Evolutionary conservation across 352 stramenopile species (phyloP).

Genomic region (Halophytophthora batemanensis): DNA sequence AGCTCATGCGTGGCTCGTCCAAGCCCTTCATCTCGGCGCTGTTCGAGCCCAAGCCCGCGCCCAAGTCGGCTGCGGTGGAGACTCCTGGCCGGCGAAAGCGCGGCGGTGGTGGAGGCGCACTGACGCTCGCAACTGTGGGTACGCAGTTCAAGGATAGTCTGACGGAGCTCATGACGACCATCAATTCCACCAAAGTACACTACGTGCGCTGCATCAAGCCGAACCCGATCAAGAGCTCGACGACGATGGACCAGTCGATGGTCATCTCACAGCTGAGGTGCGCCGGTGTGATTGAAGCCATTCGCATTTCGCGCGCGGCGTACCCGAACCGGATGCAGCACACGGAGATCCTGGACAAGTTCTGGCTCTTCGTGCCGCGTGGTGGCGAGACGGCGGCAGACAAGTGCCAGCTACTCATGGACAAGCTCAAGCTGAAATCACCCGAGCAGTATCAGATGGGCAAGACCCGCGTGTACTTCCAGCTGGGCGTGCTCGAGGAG

Average conservation of each 20-base stretch:
- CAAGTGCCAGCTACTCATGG: slow-evolving; percentile 77
- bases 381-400: slow-evolving; percentile 49
- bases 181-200: slow-evolving; percentile 95
- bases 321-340: slow-evolving; percentile 97
- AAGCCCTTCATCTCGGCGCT: slow-evolving; percentile 72
- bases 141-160: slow-evolving; percentile 95
- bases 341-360: slow-evolving; percentile 78
- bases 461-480: slow-evolving; percentile 87
- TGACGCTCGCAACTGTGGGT: slow-evolving; percentile 72
- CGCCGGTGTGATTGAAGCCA: slow-evolving; percentile 98
- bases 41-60: slow-evolving; percentile 63
- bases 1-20: slow-evolving; percentile 75
- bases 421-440: slow-evolving; percentile 72
- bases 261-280: slow-evolving; percentile 97
- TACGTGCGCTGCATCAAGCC: slow-evolving; percentile 99
- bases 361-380: slow-evolving; percentile 76
- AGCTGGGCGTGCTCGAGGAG: slow-evolving; percentile 79
- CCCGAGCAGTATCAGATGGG: slow-evolving; percentile 84
- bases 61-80: slow-evolving; percentile 34
- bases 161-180: slow-evolving; percentile 91
- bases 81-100: slow-evolving; percentile 45
- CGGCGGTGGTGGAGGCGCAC: slow-evolving; percentile 43
- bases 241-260: slow-evolving; percentile 89
- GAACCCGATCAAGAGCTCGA: slow-evolving; percentile 94
- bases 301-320: slow-evolving; percentile 96